These are phyloP conservation scores for Lactarius vividus DNA, from an alignment of 768 basidiomycete genomes.

Conservation along the genomic window DNA sequence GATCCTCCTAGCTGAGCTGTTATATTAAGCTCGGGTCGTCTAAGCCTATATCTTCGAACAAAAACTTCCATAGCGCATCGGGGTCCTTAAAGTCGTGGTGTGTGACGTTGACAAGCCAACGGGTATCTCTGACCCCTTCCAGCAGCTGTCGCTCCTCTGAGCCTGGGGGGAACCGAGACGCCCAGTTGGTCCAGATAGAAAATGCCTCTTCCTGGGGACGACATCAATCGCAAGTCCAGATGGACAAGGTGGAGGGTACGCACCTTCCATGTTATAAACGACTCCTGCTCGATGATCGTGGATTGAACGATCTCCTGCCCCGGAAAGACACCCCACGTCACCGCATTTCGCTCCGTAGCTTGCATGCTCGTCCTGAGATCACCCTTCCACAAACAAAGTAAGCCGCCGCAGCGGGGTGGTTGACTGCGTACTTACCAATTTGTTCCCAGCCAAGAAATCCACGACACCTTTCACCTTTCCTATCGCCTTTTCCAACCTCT, in stretches of 20 bases:
- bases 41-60: slow-evolving; percentile 44
- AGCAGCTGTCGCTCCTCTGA: slow-evolving; percentile 74
- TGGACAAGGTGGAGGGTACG: slow-evolving; percentile 25
- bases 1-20: not conserved
- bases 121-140: slow-evolving; percentile 61
- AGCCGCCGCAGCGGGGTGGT: not conserved
- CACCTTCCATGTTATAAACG: slow-evolving; percentile 97
- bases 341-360: slow-evolving; percentile 82
- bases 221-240: not conserved
- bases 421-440: slow-evolving; percentile 47
- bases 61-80: slow-evolving; percentile 80
- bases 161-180: slow-evolving; percentile 73
- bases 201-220: slow-evolving; percentile 85
- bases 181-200: slow-evolving; percentile 95
- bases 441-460: slow-evolving; percentile 84
- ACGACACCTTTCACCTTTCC: slow-evolving; percentile 62
- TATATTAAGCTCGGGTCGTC: slow-evolving; percentile 6
- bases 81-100: slow-evolving; percentile 90
- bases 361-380: slow-evolving; percentile 77
- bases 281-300: slow-evolving; percentile 93
- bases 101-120: slow-evolving; percentile 90
- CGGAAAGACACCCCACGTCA: slow-evolving; percentile 98
- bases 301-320: slow-evolving; percentile 95
- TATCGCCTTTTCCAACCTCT: slow-evolving; percentile 56
- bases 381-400: slow-evolving; percentile 46